Evolutionary conservation across 805 yeast species (phyloP), one percentile per base, ranked within the genome.

Genomic region (Suhomyces kilbournensis): DNA sequence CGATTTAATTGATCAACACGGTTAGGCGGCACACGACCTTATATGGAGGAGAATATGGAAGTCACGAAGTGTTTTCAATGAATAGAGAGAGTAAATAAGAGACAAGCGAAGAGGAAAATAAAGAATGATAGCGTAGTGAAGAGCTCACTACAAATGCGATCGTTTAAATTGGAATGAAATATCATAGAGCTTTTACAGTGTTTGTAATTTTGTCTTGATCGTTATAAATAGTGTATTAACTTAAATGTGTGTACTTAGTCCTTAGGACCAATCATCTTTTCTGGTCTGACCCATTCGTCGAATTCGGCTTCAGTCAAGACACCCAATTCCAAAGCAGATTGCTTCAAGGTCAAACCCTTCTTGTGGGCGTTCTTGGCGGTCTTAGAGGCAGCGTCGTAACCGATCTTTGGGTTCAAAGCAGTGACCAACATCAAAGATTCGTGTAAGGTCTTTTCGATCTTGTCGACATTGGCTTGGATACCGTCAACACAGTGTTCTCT

Each of bases 301-400:
- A 94, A 94, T 77, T 94, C 97, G 70, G 84, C 87, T 60, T 83
- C 84, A 53, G 85, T 79, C 67, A 94, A 80, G 49, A 86, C 93
- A 56, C 90, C 90, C 65, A 94, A 84, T 77, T 94, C 96, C 63
- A 94, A 78, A 56, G 97, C 97, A 57, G 96, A 85, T 74, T 91
- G 88, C 78, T 94, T 94, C 76, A 94, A 83, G 45, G 99, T 94
- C 65, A 93, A 80, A 25, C 97, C 97, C 81, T 94, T 91, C 79
- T 92, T 88, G 84, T 94, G 98, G 47, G 99, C 99, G 70, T 94
- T 90, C 82, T 94, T 94, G 62, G 99, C 99, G 50, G 91, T 93
- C 84, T 93, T 92, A 54, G 97, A 90, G 53, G 99, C 98, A 63
- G 85, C 82, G 69, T 94, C 99, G 78, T 94, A 94, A 66, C 99